A percentile compares a stretch with the other conserved stretches of the same genome.
Conservation (phyloP, 2,329 filamentous ascomycete species). For the Colletotrichum tofieldiae region DNA sequence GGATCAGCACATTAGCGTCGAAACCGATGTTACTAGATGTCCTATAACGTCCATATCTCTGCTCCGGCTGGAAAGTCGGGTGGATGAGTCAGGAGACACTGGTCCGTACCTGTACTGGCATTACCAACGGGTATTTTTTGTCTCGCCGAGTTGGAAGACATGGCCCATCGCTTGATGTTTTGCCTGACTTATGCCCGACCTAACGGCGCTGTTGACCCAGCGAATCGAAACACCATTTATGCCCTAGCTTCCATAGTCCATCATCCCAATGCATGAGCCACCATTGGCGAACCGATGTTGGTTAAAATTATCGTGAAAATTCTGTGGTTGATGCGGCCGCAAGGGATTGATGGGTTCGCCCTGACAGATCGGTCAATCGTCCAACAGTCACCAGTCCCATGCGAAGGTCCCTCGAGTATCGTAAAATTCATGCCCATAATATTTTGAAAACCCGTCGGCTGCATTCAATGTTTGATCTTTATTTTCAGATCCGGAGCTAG, state of each 20-base stretch:
- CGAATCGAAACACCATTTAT: background rate
- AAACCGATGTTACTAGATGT: background rate
- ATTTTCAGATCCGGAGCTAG: constrained; percentile 59
- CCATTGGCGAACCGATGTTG: background rate
- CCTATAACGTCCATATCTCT: background rate
- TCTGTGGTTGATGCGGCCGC: background rate
- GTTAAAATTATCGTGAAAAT: too few relatives aligned
- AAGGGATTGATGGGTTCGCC: too few relatives aligned
- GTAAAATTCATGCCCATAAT: constrained; percentile 35
- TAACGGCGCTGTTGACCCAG: background rate
- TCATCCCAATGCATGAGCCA: too few relatives aligned
- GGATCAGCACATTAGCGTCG: background rate
- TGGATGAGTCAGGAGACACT: background rate
- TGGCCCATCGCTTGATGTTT: background rate
- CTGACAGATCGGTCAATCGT: background rate
- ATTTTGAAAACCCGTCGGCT: constrained; percentile 37
- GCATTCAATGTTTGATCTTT: constrained; percentile 45
- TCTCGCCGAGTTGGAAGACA: background rate
- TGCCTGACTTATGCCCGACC: background rate
- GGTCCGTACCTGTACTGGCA: background rate
- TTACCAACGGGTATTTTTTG: background rate
- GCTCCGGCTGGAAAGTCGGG: background rate
- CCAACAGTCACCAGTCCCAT: background rate
- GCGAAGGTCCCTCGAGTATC: constrained; percentile 3
- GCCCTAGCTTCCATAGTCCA: background rate